These are phyloP conservation scores for Fusarium ambrosium DNA, from an alignment of 2,329 filamentous ascomycete species.

Conservation along the genomic window DNA sequence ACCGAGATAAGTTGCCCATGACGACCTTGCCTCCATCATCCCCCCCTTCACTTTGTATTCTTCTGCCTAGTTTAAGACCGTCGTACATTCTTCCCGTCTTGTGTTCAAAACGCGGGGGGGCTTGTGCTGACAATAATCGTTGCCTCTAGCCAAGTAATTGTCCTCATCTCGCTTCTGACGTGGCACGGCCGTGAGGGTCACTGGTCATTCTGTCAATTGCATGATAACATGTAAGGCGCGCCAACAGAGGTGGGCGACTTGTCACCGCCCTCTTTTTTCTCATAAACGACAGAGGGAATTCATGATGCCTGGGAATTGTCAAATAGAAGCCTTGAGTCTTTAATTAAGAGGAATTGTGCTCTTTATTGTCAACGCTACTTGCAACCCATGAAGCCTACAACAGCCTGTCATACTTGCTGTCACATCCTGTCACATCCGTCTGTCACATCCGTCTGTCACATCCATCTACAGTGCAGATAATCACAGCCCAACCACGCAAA, in stretches of 20 bases:
- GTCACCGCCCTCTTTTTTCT: not conserved
- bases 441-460: not conserved
- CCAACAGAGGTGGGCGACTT: not conserved
- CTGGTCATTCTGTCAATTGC: not conserved
- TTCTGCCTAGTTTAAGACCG: not conserved
- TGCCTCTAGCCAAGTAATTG: slow-evolving; percentile 4
- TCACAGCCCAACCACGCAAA: not conserved
- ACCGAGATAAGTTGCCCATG: not conserved
- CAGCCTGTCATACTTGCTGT: not conserved
- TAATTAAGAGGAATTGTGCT: not conserved
- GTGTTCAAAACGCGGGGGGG: not conserved
- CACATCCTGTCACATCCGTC: not conserved
- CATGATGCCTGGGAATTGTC: not conserved
- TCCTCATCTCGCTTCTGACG: slow-evolving; percentile 13
- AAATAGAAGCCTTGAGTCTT: not conserved
- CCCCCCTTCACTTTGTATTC: not conserved
- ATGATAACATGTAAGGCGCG: slow-evolving; percentile 3
- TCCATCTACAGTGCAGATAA: not conserved
- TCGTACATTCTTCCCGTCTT: not conserved
- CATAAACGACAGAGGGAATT: not conserved
- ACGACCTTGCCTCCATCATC: not conserved
- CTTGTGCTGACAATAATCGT: not conserved
- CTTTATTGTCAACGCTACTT: not conserved
- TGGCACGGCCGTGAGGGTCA: slow-evolving; percentile 4
- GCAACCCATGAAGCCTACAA: not conserved